These are phyloP conservation scores for Podaxis rugospora DNA, from an alignment of 768 basidiomycete species.

Conservation along the genomic window DNA sequence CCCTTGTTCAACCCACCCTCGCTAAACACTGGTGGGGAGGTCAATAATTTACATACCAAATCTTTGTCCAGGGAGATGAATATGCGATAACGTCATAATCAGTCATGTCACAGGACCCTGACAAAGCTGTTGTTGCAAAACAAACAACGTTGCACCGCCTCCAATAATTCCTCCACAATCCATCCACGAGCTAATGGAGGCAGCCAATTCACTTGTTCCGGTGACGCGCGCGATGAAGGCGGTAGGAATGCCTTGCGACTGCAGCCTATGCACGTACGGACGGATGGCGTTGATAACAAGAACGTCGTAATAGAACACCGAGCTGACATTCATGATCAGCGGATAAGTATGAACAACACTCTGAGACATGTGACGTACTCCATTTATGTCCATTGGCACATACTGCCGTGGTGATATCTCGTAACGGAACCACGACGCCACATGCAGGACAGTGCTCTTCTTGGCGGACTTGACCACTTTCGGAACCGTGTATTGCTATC, in stretches of 20 bases:
- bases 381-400: conserved; percentile 75
- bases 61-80: not conserved
- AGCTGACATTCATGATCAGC: conserved; percentile 31
- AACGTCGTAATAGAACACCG: conserved; percentile 81
- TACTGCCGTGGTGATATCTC: conserved; percentile 53
- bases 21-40: not conserved
- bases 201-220: conserved; percentile 35
- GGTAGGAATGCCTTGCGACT: conserved; percentile 75
- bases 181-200: conserved; percentile 50
- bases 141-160: conserved; percentile 63
- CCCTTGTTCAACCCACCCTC: not conserved
- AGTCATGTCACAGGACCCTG: conserved; percentile 36
- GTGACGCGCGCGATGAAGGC: conserved; percentile 30
- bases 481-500: conserved; percentile 17
- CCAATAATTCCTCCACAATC: conserved; percentile 60
- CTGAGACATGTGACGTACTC: conserved; percentile 42
- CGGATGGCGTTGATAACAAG: conserved; percentile 71
- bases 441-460: conserved; percentile 78
- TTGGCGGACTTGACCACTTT: conserved; percentile 16
- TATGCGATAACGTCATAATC: conserved; percentile 23
- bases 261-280: conserved; percentile 80
- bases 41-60: not conserved
- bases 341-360: not conserved
- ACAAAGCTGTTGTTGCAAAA: conserved; percentile 70
- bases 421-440: conserved; percentile 50